Base-by-base conservation (phyloP, 495 filamentous ascomycete species). In the Penicillium parvum region DNA sequence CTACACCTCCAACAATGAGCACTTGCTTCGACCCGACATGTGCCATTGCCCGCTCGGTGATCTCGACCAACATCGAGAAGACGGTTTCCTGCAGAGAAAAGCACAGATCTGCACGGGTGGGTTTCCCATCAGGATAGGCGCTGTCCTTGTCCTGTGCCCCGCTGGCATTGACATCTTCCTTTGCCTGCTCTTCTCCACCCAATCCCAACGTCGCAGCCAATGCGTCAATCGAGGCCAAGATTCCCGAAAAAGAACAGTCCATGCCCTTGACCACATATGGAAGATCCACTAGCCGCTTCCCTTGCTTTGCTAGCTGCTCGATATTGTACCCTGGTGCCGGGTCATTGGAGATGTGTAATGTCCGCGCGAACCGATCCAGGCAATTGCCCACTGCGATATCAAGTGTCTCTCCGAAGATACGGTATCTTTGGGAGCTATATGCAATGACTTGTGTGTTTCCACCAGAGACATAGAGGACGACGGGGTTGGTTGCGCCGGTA, bases 381-480 rank as follows among this genome's bases (percentile, higher is more conserved):
- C 92, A 98, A 65, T 98, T 97, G 2, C 92, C 92, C 1, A 98
- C 90, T 7, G 92, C 92, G 49, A 98, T 96, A 58, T 98, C 92
- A 15, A 98, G 82, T 5, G 94, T 85, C 70, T 98, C 92, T 32
- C 92, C 92, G 66, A 98, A 98, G 60, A 98, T 97, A 15, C 92
- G 84, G 69, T 98, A 98, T 41, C 90, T 77, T 59, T 89, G 88
- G 35, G 87, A 81, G 33, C 88, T 87, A 72, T 97, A 98, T 21
- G 92, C 92, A 52, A 98, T 97, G 6, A 97, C 91, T 66, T 97
- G 94, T 22, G 91, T 96, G 72, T 98, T 98, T 40, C 92, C 92
- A 41, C 92, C 92, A 12, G 83, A 89, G 23, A 98, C 92, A 69
- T 98, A 98, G 30, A 98, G 73, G 19, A 98, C 92, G 18, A 96